A percentile compares a stretch with the other conserved stretches of the same genome.
Conservation (phyloP, 2,329 filamentous ascomycete genomes). For the Diplodia sapinea region DNA sequence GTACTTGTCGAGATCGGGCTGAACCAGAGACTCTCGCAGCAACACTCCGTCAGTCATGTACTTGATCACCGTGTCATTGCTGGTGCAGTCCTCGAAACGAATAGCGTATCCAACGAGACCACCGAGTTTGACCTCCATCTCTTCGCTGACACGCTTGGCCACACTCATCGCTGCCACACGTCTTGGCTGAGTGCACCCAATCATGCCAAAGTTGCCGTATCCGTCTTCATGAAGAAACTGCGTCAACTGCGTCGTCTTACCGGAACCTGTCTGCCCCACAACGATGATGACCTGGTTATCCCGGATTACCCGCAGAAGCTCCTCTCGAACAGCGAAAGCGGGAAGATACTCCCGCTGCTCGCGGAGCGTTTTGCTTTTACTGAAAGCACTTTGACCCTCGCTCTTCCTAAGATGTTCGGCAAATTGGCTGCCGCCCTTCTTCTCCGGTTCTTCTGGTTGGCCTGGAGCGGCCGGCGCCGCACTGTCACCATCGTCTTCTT, state of each 20-base stretch:
- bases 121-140: slow-evolving; percentile 94
- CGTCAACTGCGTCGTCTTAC: slow-evolving; percentile 96
- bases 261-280: slow-evolving; percentile 94
- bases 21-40: slow-evolving; percentile 88
- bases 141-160: slow-evolving; percentile 95
- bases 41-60: slow-evolving; percentile 99
- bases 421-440: slow-evolving; percentile 76
- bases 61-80: slow-evolving; percentile 93
- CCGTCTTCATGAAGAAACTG: slow-evolving; percentile 97
- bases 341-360: slow-evolving; percentile 94
- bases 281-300: slow-evolving; percentile 98
- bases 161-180: slow-evolving; percentile 99
- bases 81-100: slow-evolving; percentile 97
- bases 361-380: slow-evolving; percentile 83
- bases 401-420: slow-evolving; percentile 87
- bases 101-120: slow-evolving; percentile 94
- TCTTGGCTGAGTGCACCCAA: slow-evolving; percentile 94
- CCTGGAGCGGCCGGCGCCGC: slow-evolving; percentile 73
- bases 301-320: slow-evolving; percentile 85
- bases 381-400: slow-evolving; percentile 85
- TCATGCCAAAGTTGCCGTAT: slow-evolving; percentile 85
- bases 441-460: slow-evolving; percentile 65
- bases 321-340: slow-evolving; percentile 94
- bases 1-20: slow-evolving; percentile 91
- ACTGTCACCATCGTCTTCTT: slow-evolving; percentile 87